A percentile compares a stretch with the other conserved stretches of the same genome.
Conservation (phyloP, 257 asterid species). For the Oldenlandia corymbosa region DNA sequence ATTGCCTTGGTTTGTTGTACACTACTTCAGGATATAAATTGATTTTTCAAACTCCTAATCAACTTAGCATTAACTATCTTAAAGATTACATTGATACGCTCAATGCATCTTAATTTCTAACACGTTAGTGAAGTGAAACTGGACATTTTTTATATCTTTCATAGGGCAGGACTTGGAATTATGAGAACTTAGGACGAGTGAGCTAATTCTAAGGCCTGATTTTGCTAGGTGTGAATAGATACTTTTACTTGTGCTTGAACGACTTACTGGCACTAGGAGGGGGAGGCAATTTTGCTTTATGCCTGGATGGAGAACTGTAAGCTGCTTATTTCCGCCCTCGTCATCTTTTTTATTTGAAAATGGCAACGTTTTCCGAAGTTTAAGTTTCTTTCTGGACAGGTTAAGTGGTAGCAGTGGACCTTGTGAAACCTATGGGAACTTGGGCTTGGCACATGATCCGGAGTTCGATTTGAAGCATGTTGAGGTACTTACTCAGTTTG, state of each 20-base stretch:
- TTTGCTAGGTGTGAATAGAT: constrained; percentile 76
- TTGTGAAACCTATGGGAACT: constrained; percentile 89
- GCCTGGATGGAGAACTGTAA: constrained; percentile 87
- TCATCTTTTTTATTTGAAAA: background rate
- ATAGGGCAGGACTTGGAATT: background rate
- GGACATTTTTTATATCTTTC: background rate
- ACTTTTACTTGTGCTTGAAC: constrained; percentile 76
- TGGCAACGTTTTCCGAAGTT: background rate
- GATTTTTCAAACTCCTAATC: too few species aligned
- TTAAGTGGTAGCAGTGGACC: constrained; percentile 87
- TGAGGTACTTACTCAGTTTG: constrained; percentile 47
- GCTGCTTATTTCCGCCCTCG: constrained; percentile 16
- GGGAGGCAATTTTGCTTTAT: constrained; percentile 74
- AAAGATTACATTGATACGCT: background rate
- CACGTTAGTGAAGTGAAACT: background rate
- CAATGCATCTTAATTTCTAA: background rate
- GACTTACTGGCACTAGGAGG: constrained; percentile 94
- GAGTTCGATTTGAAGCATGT: constrained; percentile 80
- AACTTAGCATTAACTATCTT: too few species aligned
- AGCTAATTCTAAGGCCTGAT: constrained; percentile 9
- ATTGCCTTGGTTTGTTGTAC: too few species aligned
- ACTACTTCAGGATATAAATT: too few species aligned
- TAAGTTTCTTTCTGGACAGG: constrained; percentile 27
- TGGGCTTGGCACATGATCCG: constrained; percentile 73
- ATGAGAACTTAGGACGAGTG: background rate